Conservation (phyloP, 192 early-diverging fungal genomes). For the Coemansia sp. region DNA sequence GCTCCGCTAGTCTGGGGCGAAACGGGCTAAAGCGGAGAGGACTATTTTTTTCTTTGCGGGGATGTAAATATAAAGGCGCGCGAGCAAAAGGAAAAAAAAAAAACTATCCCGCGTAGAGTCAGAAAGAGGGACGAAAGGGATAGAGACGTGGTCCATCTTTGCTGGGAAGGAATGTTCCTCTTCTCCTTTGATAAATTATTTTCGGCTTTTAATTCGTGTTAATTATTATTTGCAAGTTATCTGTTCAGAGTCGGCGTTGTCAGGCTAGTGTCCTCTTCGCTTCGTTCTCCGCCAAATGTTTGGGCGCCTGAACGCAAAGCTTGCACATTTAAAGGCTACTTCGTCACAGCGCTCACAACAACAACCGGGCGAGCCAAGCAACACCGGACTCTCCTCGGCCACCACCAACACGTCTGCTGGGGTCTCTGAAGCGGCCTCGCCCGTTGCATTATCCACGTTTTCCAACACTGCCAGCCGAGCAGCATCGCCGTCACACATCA, state of each 20-base stretch:
- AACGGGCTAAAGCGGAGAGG: not conserved
- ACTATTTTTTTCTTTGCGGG: not conserved
- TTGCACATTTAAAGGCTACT: constrained; percentile 50
- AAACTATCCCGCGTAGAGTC: no score
- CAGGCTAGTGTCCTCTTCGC: not conserved
- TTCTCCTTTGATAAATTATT: not conserved
- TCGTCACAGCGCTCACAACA: constrained; percentile 39
- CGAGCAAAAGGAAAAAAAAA: constrained; percentile 5
- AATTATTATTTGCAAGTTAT: not conserved
- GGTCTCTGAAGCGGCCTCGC: constrained; percentile 3
- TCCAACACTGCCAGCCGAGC: constrained; percentile 32
- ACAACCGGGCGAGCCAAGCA: constrained; percentile 5
- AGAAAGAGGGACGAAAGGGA: not conserved
- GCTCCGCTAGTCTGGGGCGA: not conserved
- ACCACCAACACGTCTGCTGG: not conserved
- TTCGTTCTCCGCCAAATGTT: constrained; percentile 35
- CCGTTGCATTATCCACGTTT: constrained; percentile 9
- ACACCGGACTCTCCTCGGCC: not conserved
- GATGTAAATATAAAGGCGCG: constrained; percentile 6
- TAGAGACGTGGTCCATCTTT: not conserved
- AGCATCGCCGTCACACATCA: constrained; percentile 27
- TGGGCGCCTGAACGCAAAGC: constrained; percentile 55
- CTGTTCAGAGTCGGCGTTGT: not conserved
- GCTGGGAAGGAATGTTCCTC: not conserved
- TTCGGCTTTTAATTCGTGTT: constrained; percentile 1